Percentiles rank a stretch among this genome's conserved stretches.
These are phyloP conservation scores for Cryptomeria japonica DNA, from an alignment of 75 land plant genomes.

Conservation along the genomic window DNA sequence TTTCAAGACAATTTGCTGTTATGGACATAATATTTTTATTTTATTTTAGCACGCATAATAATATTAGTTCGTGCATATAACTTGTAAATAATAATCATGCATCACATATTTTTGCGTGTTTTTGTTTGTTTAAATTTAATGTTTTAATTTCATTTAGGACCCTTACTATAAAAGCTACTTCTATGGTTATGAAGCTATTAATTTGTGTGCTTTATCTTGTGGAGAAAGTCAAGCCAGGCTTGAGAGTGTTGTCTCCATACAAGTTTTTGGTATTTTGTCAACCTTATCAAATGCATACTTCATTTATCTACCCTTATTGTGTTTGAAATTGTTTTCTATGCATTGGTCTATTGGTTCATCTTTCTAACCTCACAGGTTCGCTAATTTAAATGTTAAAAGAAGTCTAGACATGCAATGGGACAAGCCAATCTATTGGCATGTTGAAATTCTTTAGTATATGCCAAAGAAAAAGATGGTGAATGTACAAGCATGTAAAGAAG, in stretches of 20 bases:
- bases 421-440: no score
- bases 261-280: no score
- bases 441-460: no score
- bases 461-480: no score
- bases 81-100: neutral
- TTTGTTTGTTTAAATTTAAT: neutral
- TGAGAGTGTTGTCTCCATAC: neutral
- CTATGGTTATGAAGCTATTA: neutral
- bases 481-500: no score
- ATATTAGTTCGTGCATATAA: neutral
- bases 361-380: no score
- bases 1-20: neutral
- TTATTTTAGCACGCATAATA: neutral
- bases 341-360: no score
- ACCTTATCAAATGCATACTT: no score
- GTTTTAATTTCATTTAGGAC: neutral
- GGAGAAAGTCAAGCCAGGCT: neutral
- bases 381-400: no score
- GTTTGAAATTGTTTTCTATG: no score
- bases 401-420: no score
- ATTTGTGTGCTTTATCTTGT: neutral
- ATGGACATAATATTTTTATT: constrained; percentile 1
- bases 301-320: no score
- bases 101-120: neutral
- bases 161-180: neutral